Conservation (phyloP, 2,329 filamentous ascomycete species). For the Fusarium heterosporum region DNA sequence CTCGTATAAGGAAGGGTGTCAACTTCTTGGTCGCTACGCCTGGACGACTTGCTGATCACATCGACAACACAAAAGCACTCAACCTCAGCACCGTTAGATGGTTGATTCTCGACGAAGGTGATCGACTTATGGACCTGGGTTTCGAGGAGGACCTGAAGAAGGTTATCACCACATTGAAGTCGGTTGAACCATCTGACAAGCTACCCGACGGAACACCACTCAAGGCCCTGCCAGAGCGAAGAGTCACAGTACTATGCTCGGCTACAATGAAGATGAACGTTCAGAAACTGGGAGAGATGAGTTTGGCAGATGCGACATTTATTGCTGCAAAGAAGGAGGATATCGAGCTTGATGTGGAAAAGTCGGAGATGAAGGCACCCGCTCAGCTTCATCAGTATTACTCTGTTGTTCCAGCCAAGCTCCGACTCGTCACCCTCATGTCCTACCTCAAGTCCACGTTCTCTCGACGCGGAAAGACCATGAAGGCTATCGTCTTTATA, state of each 20-base stretch:
- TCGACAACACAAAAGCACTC: constrained; percentile 90
- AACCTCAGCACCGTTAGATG: constrained; percentile 91
- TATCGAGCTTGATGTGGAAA: constrained; percentile 59
- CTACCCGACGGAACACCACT: constrained; percentile 69
- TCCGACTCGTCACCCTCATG: constrained; percentile 88
- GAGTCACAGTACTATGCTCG: constrained; percentile 91
- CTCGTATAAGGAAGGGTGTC: constrained; percentile 90
- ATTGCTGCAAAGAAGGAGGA: constrained; percentile 75
- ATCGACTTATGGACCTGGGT: constrained; percentile 97
- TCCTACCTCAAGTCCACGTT: constrained; percentile 89
- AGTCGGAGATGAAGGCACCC: constrained; percentile 79
- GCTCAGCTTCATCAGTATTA: constrained; percentile 95
- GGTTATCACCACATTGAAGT: constrained; percentile 83
- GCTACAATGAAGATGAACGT: constrained; percentile 99
- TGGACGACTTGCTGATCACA: constrained; percentile 88
- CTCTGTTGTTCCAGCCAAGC: constrained; percentile 86
- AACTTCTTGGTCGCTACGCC: constrained; percentile 97
- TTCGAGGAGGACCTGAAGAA: constrained; percentile 94
- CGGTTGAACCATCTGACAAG: constrained; percentile 68
- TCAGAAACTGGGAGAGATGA: constrained; percentile 92
- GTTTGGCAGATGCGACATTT: constrained; percentile 90
- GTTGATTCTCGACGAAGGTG: constrained; percentile 95
- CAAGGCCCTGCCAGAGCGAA: constrained; percentile 76
- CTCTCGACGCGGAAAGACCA: constrained; percentile 86
- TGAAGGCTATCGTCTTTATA: constrained; percentile 97